A percentile compares a stretch with the other conserved stretches of the same genome.
These are phyloP conservation scores for Saposhnikovia divaricata DNA, from an alignment of 129 eudicot genomes.

Conservation along the genomic window DNA sequence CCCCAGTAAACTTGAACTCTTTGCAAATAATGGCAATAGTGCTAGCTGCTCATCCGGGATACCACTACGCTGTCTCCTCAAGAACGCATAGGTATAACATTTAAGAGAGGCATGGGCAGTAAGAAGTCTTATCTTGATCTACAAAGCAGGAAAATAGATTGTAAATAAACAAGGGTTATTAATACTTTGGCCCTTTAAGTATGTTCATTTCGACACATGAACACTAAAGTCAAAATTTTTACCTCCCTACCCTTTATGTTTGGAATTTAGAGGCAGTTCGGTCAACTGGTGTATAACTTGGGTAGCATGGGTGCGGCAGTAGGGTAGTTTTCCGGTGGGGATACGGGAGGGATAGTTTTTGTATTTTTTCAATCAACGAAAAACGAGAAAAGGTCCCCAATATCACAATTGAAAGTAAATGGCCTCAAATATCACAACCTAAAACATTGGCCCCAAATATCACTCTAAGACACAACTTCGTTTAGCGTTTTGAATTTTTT, in stretches of 20 bases:
- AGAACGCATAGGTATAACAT: constrained; percentile 80
- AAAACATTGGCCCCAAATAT: too few species aligned
- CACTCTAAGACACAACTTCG: too few species aligned
- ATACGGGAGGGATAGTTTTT: background rate
- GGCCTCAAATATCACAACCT: too few species aligned
- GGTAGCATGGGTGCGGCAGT: too few species aligned
- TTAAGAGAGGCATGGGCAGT: constrained; percentile 94
- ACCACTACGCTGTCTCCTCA: constrained; percentile 53
- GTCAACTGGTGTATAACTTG: too few species aligned
- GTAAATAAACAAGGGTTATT: background rate
- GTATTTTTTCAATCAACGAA: background rate
- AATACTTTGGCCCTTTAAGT: background rate
- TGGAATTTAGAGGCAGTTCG: too few species aligned
- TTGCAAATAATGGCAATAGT: constrained; percentile 72
- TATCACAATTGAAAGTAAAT: too few species aligned
- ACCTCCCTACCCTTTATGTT: too few species aligned
- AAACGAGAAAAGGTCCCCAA: too few species aligned
- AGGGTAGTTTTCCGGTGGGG: background rate
- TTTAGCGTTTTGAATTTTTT: too few species aligned
- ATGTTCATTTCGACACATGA: too few species aligned
- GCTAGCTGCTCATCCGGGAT: constrained; percentile 82
- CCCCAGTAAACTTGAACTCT: constrained; percentile 61
- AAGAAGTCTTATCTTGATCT: constrained; percentile 88
- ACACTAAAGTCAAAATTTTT: too few species aligned
- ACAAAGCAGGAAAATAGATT: constrained; percentile 16